Base-by-base conservation (phyloP, 257 asterid genomes). In the Nicotiana undulata region DNA sequence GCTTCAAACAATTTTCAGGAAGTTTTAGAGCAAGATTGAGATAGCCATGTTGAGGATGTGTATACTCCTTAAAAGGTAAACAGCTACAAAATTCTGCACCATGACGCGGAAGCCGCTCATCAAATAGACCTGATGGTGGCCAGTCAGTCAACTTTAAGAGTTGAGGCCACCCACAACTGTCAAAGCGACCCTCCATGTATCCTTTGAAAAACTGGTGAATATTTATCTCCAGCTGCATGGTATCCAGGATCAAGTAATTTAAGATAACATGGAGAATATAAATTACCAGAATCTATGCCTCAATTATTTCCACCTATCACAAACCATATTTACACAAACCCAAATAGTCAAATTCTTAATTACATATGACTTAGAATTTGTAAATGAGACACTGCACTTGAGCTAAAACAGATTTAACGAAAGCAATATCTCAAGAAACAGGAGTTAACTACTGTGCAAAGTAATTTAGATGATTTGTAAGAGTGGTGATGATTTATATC, bases 161-260 rank as follows among this genome's bases (percentile, higher is more conserved):
- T 52, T 52, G 58, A 52, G n/a, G 58, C 58, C 58, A 52, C 58
- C 58, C 58, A 52, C 2, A 52, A 12, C n/a, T 15, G 58, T 52
- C 58, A 51, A 60, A 84, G 32, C 59, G 83, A 40, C 88, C 89
- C 17, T 80, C 55, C 46, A 84, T 83, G 80, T 90, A 94, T n/a
- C 91, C 96, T 7, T 77, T 83, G 84, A 94, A 94, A 80, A 91
- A 94, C 80, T 89, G 55, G 88, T 84, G 92, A 51, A 86, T 81
- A 87, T 89, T 91, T 76, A 93, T 82, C 79, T 90, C 92, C 40
- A 86, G 93, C 98, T 94, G 95, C 85, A 79, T 65, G 10, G 40
- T 85, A 79, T 60, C 64, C 63, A 32, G 22, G 37, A 70, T 12
- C 12, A 70, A 70, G 77, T 22, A 44, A 44, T 20, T 29, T 22